Evolutionary conservation across 352 stramenopile genomes (phyloP).

Genomic region (Ochromonadaceae sp.): DNA sequence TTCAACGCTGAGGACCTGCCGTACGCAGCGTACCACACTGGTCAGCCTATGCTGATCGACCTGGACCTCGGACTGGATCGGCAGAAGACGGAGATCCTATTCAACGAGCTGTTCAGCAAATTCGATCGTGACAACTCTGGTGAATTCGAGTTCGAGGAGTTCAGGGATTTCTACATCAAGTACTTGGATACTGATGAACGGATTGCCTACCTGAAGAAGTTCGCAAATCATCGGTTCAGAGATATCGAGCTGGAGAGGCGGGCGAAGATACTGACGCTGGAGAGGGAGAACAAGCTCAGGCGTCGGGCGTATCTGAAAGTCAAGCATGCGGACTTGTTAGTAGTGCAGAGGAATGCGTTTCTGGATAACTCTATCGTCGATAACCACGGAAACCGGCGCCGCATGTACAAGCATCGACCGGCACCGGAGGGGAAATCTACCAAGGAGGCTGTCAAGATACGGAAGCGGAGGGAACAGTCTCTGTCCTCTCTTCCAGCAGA

Average conservation of each 20-base stretch:
- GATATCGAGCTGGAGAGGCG: slow-evolving; percentile 1
- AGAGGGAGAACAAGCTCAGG: neutral
- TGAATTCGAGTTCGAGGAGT: slow-evolving; percentile 20
- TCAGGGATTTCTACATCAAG: slow-evolving; percentile 13
- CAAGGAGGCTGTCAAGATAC: too few species aligned
- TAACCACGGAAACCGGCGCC: neutral
- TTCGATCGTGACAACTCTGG: slow-evolving; percentile 10
- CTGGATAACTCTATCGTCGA: slow-evolving; percentile 3
- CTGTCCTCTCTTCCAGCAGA: too few species aligned
- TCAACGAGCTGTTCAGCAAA: slow-evolving; percentile 6
- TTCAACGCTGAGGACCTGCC: neutral
- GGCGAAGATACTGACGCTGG: neutral
- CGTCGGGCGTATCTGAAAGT: neutral
- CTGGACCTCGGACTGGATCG: neutral
- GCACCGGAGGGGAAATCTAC: too few species aligned
- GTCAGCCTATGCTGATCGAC: slow-evolving; percentile 14
- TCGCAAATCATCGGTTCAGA: slow-evolving; percentile 7
- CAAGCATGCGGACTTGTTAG: neutral
- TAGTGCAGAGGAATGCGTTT: neutral
- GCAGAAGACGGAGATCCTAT: neutral
- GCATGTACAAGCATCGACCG: neutral
- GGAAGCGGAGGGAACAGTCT: too few species aligned
- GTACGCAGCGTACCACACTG: neutral
- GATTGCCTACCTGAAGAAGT: neutral
- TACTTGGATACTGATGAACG: slow-evolving; percentile 1